A percentile compares a stretch with the other conserved stretches of the same genome.
phyloP scores from a whole-genome alignment of 1,139 yeast genomes.

The Magnusiomyces magnusii region DNA sequence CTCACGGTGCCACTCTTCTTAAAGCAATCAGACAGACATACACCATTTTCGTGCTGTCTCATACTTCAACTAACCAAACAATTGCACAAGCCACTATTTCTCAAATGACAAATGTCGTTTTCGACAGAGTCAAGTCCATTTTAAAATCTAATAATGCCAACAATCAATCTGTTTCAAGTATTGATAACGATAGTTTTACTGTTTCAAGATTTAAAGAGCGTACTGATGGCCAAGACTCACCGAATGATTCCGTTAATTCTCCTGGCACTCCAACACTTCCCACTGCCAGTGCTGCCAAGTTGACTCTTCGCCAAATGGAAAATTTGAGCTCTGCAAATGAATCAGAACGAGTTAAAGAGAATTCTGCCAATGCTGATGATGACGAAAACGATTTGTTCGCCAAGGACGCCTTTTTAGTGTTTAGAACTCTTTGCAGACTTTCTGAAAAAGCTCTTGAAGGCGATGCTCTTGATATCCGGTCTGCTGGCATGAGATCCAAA shows the following conservation, averaged over 20 bases:
- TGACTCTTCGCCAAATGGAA: conserved; percentile 25
- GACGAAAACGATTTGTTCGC: conserved; percentile 61
- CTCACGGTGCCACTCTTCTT: conserved; percentile 83
- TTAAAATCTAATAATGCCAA: conserved; percentile 9
- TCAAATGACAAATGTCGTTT: conserved; percentile 80
- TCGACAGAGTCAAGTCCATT: conserved; percentile 53
- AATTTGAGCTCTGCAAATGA: conserved; percentile 18
- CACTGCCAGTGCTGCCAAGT: conserved; percentile 11
- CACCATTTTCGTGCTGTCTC: conserved; percentile 80
- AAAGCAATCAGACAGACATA: conserved; percentile 91
- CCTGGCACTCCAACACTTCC: conserved; percentile 9
- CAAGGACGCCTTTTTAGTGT: conserved; percentile 87
- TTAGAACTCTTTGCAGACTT: conserved; percentile 90
- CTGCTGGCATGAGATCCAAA: conserved; percentile 89
- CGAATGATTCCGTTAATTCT: neutral
- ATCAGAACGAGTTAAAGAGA: conserved; percentile 21
- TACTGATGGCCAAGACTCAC: neutral
- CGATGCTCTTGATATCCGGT: conserved; percentile 69
- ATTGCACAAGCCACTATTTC: conserved; percentile 94
- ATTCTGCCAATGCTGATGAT: conserved; percentile 23
- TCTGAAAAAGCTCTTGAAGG: conserved; percentile 76
- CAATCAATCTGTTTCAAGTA: conserved; percentile 6
- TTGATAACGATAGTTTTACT: conserved; percentile 4
- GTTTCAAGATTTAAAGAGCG: neutral
- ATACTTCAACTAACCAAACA: conserved; percentile 77